Base-by-base conservation (phyloP, 768 basidiomycete genomes). In the Trametes sanguinea region DNA sequence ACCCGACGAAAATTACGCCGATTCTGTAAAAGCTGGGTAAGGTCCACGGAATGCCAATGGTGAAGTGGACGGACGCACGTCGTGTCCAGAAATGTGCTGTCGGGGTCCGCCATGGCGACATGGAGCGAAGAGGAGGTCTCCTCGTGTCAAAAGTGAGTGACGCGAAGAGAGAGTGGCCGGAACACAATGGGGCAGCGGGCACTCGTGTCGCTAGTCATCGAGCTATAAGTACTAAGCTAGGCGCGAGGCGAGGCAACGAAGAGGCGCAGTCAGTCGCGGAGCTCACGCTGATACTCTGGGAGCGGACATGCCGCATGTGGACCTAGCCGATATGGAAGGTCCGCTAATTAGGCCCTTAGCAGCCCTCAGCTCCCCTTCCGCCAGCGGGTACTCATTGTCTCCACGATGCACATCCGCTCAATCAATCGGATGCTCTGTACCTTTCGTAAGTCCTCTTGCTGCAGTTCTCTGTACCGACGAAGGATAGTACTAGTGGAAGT, bases 261-360 rank as follows among this genome's bases (percentile, higher is more conserved):
- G 22, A 22, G 22, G 45, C 45, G 45, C 35, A 35, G 29, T 13
- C 27, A 1, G 53, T 44, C 40, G 27, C 53, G 40, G 53, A 54
- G 14, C 10, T 44, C 30, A 4, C 53, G 53, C 39, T 43, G 53
- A 22, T n/a, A 14, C 16, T 30, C 39, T 47, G 27, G 46, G 42
- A 35, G 39, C 53, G 22, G 29, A 29, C 30, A 37, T 45, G 45
- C 54, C 54, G 45, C 44, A 33, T 33, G 44, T 44, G 54, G 33
- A 22, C 22, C 10, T 32, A 17, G 54, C 45, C 44, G 54, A 46
- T 56, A 56, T 56, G 45, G 54, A 56, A 56, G 54, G 54, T 35
- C 54, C 14, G 29, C 42, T n/a, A 43, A 35, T 46, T 16, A 5
- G n/a, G 17, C 35, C 35, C 45, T 56, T 11, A 39, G 44, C 8